Evolutionary conservation across 441 rosid species (phyloP).

Genomic region (Adansonia grandidieri): DNA sequence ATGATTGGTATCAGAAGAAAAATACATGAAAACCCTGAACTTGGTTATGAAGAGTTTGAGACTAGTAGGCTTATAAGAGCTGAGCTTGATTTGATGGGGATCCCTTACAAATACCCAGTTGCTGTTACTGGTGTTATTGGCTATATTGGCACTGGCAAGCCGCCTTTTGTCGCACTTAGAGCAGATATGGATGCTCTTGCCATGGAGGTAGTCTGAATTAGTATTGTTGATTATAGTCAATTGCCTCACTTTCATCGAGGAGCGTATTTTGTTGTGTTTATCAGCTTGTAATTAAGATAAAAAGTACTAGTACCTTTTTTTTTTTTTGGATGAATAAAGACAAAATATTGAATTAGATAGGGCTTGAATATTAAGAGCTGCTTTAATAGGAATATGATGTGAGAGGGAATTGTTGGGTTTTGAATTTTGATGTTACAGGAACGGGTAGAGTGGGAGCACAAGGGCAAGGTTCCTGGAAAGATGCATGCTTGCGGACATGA

Average conservation of each 20-base stretch:
- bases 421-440: conserved; percentile 41
- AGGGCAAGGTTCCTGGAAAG: conserved; percentile 61
- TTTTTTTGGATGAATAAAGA: not conserved
- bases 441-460: conserved; percentile 67
- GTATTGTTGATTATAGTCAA: not conserved
- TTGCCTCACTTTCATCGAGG: not conserved
- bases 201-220: conserved; percentile 58
- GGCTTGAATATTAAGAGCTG: not conserved
- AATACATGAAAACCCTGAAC: conserved; percentile 83
- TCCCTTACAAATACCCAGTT: conserved; percentile 67
- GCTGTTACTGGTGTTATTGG: conserved; percentile 86
- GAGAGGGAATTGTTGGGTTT: not conserved
- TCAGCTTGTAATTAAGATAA: not conserved
- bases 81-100: conserved; percentile 69
- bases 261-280: not conserved
- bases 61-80: conserved; percentile 81
- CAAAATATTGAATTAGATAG: not conserved
- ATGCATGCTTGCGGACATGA: conserved; percentile 84
- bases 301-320: not conserved
- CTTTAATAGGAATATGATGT: not conserved
- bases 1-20: conserved; percentile 78
- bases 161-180: conserved; percentile 88
- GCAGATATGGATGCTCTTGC: conserved; percentile 97
- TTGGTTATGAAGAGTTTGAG: conserved; percentile 85
- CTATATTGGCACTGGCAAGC: conserved; percentile 67